phyloP scores from a whole-genome alignment of 23 red algal genomes.

The Agarophyton chilense region DNA sequence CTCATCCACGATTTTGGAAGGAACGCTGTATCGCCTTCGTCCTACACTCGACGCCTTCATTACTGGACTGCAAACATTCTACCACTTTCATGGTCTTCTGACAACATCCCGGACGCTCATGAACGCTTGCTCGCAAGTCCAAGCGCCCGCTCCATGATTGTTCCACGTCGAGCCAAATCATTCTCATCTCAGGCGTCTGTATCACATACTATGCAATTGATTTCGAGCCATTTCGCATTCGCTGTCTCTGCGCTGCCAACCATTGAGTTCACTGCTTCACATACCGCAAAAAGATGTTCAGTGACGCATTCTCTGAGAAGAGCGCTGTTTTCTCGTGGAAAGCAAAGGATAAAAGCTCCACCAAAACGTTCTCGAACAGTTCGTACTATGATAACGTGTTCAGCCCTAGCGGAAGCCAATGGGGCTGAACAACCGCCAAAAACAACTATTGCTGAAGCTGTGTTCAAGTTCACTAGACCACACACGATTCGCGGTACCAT shows the following conservation, averaged over 20 bases:
- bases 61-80: too few relatives aligned
- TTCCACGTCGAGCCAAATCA: too few relatives aligned
- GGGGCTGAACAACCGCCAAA: neutral
- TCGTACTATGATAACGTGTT: neutral
- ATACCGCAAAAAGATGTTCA: neutral
- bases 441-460: neutral
- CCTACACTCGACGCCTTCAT: too few relatives aligned
- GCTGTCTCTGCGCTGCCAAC: neutral
- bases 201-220: too few relatives aligned
- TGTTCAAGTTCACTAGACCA: conserved; percentile 88
- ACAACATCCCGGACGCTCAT: too few relatives aligned
- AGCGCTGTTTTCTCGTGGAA: neutral
- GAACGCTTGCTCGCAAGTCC: too few relatives aligned
- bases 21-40: too few relatives aligned
- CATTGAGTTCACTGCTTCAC: neutral
- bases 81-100: too few relatives aligned
- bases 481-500: conserved; percentile 99
- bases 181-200: too few relatives aligned
- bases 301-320: neutral
- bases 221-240: neutral
- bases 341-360: neutral
- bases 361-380: neutral
- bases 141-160: too few relatives aligned
- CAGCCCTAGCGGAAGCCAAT: conserved; percentile 18
- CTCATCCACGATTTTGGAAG: too few relatives aligned